Evolutionary conservation across 176 grass and related monocot species (phyloP), one percentile per base, ranked within the genome.

Genomic region (Secale cereale): DNA sequence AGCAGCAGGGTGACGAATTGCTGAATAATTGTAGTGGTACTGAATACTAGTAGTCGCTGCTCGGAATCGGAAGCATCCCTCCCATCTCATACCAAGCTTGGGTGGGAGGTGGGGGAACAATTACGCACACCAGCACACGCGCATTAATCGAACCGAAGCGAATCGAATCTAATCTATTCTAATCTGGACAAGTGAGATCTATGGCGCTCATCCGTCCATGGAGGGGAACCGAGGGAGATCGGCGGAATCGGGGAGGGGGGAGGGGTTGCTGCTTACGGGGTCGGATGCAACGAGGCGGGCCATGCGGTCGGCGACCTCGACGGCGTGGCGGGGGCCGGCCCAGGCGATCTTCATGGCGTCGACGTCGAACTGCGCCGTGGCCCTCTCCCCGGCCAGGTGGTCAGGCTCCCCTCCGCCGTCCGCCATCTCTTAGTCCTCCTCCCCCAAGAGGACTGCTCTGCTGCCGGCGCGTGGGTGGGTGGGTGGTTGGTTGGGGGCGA

Each of bases 321-420:
- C 81, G 79, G 84, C 91, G 84, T 94, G 94, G 65, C 88, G 87
- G 72, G 97, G 97, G 83, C 97, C 97, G 10, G 94, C 97, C 97
- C 97, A 99, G 22, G 87, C 92, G 16, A 99, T 85, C 90, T 94
- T 99, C 97, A 99, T 99, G 63, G 10, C 78, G 23, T 99, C 88
- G 70, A 94, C 86, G 66, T 99, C 94, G 94, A 99, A 99, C 54
- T 52, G 50, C 22, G 92, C 90, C 8, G 76, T 86, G 14, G 62
- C 84, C 82, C 97, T 90, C 91, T 99, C 97, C 65, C 56, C 78
- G 65, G 84, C 94, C 68, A 90, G 88, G 70, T 94, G 60, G 83
- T 99, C 93, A 23, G 83, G 56, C 64, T 87, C 86, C 65, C 82
- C 57, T 10, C 79, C 80, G 5, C 73, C 89, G 48, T 50, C 48